Evolutionary conservation across 495 filamentous ascomycete species (phyloP).

Genomic region (Penicillium chermesinum): DNA sequence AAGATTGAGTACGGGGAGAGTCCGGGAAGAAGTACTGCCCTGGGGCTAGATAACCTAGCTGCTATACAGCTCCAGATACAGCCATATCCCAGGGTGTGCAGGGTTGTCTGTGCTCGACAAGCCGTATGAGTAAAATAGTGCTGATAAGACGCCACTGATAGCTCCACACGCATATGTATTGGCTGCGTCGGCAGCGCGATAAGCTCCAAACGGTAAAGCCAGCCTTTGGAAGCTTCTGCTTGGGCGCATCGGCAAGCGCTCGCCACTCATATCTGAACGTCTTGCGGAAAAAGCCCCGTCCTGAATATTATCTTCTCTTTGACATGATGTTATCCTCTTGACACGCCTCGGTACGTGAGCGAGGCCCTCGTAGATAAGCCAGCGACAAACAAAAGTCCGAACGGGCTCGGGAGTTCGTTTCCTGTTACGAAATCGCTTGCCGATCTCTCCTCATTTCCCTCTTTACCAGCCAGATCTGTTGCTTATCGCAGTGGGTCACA

Average conservation of each 20-base stretch:
- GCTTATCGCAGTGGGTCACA: slow-evolving; percentile 23
- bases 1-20: too few relatives aligned
- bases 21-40: too few relatives aligned
- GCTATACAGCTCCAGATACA: too few relatives aligned
- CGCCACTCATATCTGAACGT: neutral
- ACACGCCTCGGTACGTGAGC: neutral
- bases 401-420: neutral
- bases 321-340: neutral
- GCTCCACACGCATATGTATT: neutral
- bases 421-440: slow-evolving; percentile 3
- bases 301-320: neutral
- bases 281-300: neutral
- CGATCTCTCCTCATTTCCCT: slow-evolving; percentile 21
- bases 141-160: neutral
- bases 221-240: neutral
- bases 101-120: too few relatives aligned
- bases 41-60: too few relatives aligned
- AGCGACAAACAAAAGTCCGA: neutral
- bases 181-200: neutral
- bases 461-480: slow-evolving; percentile 14
- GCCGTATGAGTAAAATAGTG: too few relatives aligned
- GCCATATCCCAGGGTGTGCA: too few relatives aligned
- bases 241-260: neutral
- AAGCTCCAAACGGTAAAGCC: neutral
- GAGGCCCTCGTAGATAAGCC: neutral